These are phyloP conservation scores for Cicer arietinum DNA, from an alignment of 306 rosid species.

Conservation along the genomic window DNA sequence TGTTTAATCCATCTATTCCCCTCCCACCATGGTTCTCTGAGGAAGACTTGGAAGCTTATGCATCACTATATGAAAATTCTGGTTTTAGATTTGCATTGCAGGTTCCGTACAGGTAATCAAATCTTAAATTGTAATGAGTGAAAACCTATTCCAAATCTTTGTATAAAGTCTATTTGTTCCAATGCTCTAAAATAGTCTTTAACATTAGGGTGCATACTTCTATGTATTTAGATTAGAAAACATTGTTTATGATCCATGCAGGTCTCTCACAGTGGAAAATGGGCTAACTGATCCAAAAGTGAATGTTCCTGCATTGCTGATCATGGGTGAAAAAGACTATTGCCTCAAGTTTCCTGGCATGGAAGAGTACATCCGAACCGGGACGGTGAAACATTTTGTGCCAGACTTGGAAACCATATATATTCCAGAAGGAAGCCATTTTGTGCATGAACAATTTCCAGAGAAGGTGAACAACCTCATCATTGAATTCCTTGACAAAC, in stretches of 20 bases:
- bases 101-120: conserved; percentile 62
- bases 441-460: conserved; percentile 64
- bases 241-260: neutral
- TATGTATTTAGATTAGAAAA: neutral
- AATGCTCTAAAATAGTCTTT: too few species aligned
- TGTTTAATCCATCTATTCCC: conserved; percentile 60
- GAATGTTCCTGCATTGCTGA: conserved; percentile 51
- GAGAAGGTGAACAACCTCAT: conserved; percentile 62
- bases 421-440: conserved; percentile 63
- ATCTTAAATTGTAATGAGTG: neutral
- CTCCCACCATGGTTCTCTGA: conserved; percentile 67
- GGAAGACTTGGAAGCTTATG: conserved; percentile 59
- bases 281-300: conserved; percentile 61
- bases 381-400: conserved; percentile 54
- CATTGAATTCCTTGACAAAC: conserved; percentile 57
- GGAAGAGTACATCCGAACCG: conserved; percentile 60
- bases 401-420: conserved; percentile 56
- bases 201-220: neutral
- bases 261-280: conserved; percentile 50
- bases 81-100: conserved; percentile 62
- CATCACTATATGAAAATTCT: conserved; percentile 62
- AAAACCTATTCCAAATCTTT: neutral
- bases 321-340: conserved; percentile 68
- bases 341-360: conserved; percentile 54
- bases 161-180: too few species aligned